Evolutionary conservation across 2,329 filamentous ascomycete genomes (phyloP).

Genomic region (Madurella fahalii): DNA sequence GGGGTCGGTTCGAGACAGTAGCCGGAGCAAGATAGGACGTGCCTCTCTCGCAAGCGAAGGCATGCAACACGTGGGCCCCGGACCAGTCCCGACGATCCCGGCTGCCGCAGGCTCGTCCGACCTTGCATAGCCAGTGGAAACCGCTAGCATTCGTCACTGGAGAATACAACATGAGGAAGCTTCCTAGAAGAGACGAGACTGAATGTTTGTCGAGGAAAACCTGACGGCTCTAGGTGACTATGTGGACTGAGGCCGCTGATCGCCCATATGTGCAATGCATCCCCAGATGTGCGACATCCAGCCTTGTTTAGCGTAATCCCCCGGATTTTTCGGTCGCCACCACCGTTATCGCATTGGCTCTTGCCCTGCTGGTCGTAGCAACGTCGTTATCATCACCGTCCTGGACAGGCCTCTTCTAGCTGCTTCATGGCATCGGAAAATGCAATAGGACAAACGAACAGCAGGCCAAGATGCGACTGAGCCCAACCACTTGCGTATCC

Average conservation of each 20-base stretch:
- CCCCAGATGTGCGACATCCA: slow-evolving; percentile 14
- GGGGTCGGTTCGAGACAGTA: too few species aligned
- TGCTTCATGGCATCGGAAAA: neutral
- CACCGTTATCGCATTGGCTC: neutral
- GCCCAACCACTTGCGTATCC: slow-evolving; percentile 18
- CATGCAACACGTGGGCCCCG: neutral
- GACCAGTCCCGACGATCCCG: neutral
- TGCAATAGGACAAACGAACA: slow-evolving; percentile 1
- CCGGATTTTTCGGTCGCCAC: slow-evolving; percentile 13
- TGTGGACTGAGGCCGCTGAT: neutral
- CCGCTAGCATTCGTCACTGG: too few species aligned
- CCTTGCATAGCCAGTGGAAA: too few species aligned
- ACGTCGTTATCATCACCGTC: neutral
- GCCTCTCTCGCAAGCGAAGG: neutral
- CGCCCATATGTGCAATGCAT: slow-evolving; percentile 3
- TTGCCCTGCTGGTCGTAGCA: neutral
- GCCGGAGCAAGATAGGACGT: too few species aligned
- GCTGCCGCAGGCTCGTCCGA: neutral
- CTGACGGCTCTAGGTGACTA: neutral
- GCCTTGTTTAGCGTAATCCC: slow-evolving; percentile 9
- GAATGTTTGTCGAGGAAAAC: neutral
- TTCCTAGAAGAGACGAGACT: neutral
- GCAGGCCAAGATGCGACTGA: slow-evolving; percentile 10
- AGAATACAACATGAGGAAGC: too few species aligned
- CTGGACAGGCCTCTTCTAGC: neutral